These are phyloP conservation scores for Metschnikowia bowlesiae DNA, from an alignment of 805 yeast genomes.

Conservation along the genomic window DNA sequence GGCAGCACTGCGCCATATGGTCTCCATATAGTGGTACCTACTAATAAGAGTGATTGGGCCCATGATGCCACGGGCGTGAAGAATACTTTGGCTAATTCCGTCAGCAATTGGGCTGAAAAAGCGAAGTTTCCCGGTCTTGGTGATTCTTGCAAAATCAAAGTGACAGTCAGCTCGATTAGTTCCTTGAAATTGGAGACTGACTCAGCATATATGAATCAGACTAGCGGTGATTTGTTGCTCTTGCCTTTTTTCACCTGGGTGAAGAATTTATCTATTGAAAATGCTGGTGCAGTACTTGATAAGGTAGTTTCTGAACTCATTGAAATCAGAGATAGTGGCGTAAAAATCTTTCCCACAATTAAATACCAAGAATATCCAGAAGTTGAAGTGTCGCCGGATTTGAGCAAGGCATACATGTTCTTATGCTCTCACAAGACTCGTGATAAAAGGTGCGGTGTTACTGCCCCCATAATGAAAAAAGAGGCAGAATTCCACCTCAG, in stretches of 20 bases:
- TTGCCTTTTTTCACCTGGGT: constrained; percentile 76
- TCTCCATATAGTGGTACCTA: constrained; percentile 73
- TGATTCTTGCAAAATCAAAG: constrained; percentile 35
- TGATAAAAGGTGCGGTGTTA: constrained; percentile 89
- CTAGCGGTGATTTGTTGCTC: constrained; percentile 56
- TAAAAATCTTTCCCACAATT: constrained; percentile 7
- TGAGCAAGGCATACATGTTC: constrained; percentile 48
- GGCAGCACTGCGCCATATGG: constrained; percentile 67
- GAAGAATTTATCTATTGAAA: constrained; percentile 40
- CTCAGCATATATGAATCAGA: constrained; percentile 38
- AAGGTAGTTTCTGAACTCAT: constrained; percentile 41
- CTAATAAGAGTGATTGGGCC: constrained; percentile 82
- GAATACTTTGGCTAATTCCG: constrained; percentile 43
- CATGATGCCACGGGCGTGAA: constrained; percentile 57
- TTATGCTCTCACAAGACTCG: constrained; percentile 88
- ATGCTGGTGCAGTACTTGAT: constrained; percentile 43
- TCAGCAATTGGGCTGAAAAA: constrained; percentile 34
- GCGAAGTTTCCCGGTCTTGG: constrained; percentile 20
- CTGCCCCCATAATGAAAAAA: constrained; percentile 85
- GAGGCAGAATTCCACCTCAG: constrained; percentile 71
- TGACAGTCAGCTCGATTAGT: constrained; percentile 53
- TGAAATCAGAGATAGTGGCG: constrained; percentile 15
- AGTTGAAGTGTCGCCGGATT: constrained; percentile 28
- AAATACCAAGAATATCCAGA: constrained; percentile 20
- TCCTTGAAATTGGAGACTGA: constrained; percentile 39